Base-by-base conservation (phyloP, 2,329 filamentous ascomycete genomes). In the Pseudogymnoascus sp. region DNA sequence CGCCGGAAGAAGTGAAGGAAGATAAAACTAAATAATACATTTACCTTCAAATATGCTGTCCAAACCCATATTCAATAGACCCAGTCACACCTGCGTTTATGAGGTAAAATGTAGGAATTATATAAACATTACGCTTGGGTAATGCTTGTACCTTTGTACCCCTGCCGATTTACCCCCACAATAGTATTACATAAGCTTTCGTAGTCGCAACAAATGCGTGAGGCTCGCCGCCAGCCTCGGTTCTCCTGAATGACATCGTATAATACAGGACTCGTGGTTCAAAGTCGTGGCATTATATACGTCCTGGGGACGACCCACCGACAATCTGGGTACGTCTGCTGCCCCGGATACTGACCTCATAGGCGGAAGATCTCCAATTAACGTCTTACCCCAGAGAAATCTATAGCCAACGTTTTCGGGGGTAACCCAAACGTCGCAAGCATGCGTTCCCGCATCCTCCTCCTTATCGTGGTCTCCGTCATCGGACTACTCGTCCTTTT, bases 21-120 rank as follows among this genome's bases (percentile, higher is more conserved):
- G 59, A 65, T 64, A 62, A 42, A 53, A 59, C 11, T 10, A 47
- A 47, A 47, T 47, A 47, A 47, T 47, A 47, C 42, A 47, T 25
- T 47, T 47, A 47, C 21, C 42, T 47, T 47, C 42, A 47, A 23
- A 23, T 47, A 23, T 44, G 8, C 21, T 14, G 42, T 14, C 21
- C 18, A 44, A 44, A 21, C 14, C 5, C 40, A 23, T 47, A 14
- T 18, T 14, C 5, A 14, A 47, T 33, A 33, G 31, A 3, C 31
- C 11, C 31, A 47, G 38, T 42, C 38, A 16, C 16, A 14, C 8
- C 16, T 42, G 3, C 18, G 38, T 14, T 12, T n/a, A 38, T 38
- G 14, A 40, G n/a, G 3, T 23, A 10, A 23, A 44, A 44, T 44
- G 18, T 23, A 23, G 21, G 40, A 33, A 33, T 33, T 33, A 33